Percentiles rank a stretch among this genome's conserved stretches.
phyloP scores from a whole-genome alignment of 2,329 filamentous ascomycete genomes.

The Talaromyces sp. region DNA sequence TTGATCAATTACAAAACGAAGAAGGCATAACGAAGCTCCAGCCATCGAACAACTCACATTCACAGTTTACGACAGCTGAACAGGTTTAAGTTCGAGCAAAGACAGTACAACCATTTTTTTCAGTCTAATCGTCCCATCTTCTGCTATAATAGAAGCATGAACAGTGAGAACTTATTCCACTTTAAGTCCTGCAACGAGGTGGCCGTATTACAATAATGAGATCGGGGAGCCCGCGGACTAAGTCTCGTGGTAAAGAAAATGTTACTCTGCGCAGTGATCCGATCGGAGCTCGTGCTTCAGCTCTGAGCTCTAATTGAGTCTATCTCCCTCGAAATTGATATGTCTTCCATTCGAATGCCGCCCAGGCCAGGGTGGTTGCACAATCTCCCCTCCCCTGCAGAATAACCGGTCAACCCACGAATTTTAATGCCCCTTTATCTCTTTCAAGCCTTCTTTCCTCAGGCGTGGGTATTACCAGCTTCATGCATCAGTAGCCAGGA shows the following conservation, averaged over 20 bases:
- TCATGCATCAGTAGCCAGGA: constrained; percentile 7
- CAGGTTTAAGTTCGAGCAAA: too few species aligned
- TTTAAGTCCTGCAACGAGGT: too few species aligned
- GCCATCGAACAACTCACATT: too few species aligned
- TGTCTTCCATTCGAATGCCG: background rate
- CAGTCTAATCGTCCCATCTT: too few species aligned
- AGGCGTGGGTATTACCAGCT: constrained; percentile 11
- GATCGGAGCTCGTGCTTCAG: background rate
- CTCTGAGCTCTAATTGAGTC: constrained; percentile 2
- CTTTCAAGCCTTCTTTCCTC: background rate
- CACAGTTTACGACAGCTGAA: too few species aligned
- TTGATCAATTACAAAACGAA: too few species aligned
- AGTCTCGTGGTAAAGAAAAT: background rate
- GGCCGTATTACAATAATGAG: too few species aligned
- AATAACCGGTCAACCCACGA: background rate
- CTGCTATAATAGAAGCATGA: too few species aligned
- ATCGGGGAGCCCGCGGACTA: background rate
- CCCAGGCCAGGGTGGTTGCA: constrained; percentile 4
- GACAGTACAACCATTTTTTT: too few species aligned
- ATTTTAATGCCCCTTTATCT: background rate
- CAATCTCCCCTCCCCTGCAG: background rate
- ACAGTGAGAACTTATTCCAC: too few species aligned
- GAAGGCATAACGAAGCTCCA: too few species aligned
- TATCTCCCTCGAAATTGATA: background rate
- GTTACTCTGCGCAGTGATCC: constrained; percentile 3